Conservation (phyloP, 1,284 basidiomycete genomes). For the Cryptococcus hybrid region DNA sequence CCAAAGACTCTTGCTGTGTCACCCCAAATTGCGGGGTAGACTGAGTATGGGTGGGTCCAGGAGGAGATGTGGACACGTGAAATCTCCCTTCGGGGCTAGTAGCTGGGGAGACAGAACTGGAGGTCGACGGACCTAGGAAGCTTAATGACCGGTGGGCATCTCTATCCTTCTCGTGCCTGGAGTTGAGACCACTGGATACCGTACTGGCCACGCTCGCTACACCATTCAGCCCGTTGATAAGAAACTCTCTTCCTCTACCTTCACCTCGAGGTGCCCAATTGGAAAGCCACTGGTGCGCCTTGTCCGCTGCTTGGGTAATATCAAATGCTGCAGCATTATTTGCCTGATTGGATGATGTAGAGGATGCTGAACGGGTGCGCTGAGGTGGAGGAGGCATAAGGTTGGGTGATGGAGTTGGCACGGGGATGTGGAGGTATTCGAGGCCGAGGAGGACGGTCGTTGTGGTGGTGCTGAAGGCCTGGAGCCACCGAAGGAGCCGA, state of each 20-base stretch:
- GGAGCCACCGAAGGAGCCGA: slow-evolving; percentile 11
- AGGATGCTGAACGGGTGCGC: slow-evolving; percentile 25
- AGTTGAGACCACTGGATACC: slow-evolving; percentile 23
- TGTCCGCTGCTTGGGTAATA: slow-evolving; percentile 23
- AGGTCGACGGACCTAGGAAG: slow-evolving; percentile 8
- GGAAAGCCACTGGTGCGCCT: slow-evolving; percentile 42
- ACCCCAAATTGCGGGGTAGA: slow-evolving; percentile 16
- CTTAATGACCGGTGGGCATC: slow-evolving; percentile 4
- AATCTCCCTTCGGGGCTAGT: slow-evolving; percentile 12
- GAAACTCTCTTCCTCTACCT: slow-evolving; percentile 40
- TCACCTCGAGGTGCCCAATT: slow-evolving; percentile 45
- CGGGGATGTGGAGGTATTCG: slow-evolving; percentile 7
- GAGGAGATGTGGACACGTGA: slow-evolving; percentile 5
- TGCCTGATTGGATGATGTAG: slow-evolving; percentile 12
- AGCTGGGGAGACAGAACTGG: slow-evolving; percentile 4
- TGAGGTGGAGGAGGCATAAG: slow-evolving; percentile 12
- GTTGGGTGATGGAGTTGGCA: not conserved
- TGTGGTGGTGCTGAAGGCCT: not conserved
- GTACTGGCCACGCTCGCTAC: slow-evolving; percentile 42
- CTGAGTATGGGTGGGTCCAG: slow-evolving; percentile 17
- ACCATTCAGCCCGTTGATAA: slow-evolving; percentile 35
- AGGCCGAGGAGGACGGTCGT: slow-evolving; percentile 10
- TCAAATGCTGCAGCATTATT: slow-evolving; percentile 16
- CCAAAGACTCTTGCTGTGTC: not conserved
- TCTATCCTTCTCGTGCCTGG: slow-evolving; percentile 7